Conservation (phyloP, 2,329 filamentous ascomycete species). For the Ophiocordyceps camponoti-rufipedis region DNA sequence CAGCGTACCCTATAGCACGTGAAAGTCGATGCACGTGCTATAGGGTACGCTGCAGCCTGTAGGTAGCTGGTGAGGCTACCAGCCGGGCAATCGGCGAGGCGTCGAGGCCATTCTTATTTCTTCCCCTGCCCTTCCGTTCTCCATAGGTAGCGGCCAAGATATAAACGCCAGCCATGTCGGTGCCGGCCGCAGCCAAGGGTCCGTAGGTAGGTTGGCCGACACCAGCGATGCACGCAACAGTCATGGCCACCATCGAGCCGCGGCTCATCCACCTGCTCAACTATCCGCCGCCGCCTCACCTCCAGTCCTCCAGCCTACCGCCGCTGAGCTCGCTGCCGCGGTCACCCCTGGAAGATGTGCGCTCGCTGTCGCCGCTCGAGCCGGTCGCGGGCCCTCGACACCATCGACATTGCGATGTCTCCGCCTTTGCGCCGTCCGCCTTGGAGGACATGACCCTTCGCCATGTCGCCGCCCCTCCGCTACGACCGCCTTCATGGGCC, state of each 20-base stretch:
- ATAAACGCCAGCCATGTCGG: constrained; percentile 1
- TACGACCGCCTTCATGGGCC: not conserved
- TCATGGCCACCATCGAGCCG: constrained; percentile 48
- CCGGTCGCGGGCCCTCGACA: constrained; percentile 24
- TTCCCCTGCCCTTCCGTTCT: not conserved
- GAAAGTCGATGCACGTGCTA: not conserved
- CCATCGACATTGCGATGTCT: constrained; percentile 14
- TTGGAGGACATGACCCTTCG: not conserved
- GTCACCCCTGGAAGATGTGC: constrained; percentile 21
- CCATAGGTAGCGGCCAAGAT: not conserved
- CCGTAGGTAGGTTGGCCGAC: constrained; percentile 1
- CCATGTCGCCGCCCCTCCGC: not conserved
- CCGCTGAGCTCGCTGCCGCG: constrained; percentile 30
- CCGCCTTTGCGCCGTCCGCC: not conserved
- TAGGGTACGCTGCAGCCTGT: not conserved
- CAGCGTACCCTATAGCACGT: not conserved
- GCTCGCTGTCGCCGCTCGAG: constrained; percentile 33
- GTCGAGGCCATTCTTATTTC: not conserved
- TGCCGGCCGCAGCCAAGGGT: not conserved
- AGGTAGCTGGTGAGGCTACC: not conserved
- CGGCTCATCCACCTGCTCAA: constrained; percentile 48
- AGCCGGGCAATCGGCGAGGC: not conserved
- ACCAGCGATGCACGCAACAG: constrained; percentile 7
- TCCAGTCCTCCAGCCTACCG: constrained; percentile 32
- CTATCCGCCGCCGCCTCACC: constrained; percentile 29